Conservation (phyloP, 2,329 filamentous ascomycete genomes). For the Diaporthe aspalathi region DNA sequence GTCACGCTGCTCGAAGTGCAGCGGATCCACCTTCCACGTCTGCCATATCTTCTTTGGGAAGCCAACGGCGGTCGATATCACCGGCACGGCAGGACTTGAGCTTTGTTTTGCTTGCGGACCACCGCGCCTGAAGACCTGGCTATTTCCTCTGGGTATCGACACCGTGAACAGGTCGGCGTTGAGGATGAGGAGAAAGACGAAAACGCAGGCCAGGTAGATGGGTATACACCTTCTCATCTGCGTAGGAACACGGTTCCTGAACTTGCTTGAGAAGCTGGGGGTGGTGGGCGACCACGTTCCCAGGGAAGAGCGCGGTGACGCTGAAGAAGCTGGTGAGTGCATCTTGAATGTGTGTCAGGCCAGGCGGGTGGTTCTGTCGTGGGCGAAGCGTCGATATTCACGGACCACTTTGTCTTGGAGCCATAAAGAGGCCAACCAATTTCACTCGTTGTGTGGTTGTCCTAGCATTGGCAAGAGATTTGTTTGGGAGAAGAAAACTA, state of each 20-base stretch:
- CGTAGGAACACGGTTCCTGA: constrained; percentile 47
- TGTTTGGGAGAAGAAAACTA: background rate
- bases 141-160: constrained; percentile 19
- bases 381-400: constrained; percentile 24
- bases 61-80: constrained; percentile 23
- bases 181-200: constrained; percentile 59
- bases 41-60: constrained; percentile 82
- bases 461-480: background rate
- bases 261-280: constrained; percentile 43
- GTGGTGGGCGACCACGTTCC: constrained; percentile 43
- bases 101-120: constrained; percentile 38
- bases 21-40: constrained; percentile 77
- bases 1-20: constrained; percentile 74
- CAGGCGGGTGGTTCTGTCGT: constrained; percentile 12
- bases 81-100: constrained; percentile 39
- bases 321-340: constrained; percentile 34
- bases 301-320: constrained; percentile 37
- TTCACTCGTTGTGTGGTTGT: constrained; percentile 3
- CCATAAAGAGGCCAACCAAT: constrained; percentile 4
- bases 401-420: background rate
- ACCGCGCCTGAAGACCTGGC: constrained; percentile 45
- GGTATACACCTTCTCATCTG: constrained; percentile 58
- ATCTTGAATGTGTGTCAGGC: constrained; percentile 32
- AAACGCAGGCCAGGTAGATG: constrained; percentile 57
- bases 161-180: constrained; percentile 54